Percentiles rank a stretch among this genome's conserved stretches.
Conservation (phyloP, 805 yeast species). For the Candida endomychidarum region DNA sequence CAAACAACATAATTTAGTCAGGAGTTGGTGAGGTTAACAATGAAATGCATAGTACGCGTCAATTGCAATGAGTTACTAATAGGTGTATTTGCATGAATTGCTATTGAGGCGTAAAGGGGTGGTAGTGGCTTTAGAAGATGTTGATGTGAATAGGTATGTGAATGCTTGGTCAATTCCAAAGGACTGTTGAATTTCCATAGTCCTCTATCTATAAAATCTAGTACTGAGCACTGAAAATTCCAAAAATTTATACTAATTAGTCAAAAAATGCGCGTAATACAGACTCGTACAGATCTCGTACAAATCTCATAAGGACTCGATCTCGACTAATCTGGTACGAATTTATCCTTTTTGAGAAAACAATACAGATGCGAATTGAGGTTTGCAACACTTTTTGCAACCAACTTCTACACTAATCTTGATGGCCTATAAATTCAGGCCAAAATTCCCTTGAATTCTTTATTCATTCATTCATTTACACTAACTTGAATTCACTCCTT, state of each 20-base stretch:
- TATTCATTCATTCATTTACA: not conserved
- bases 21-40: not conserved
- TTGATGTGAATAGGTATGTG: too few relatives aligned
- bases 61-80: not conserved
- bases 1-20: not conserved
- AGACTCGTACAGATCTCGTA: too few relatives aligned
- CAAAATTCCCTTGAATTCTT: not conserved
- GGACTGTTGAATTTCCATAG: too few relatives aligned
- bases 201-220: too few relatives aligned
- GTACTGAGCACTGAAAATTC: too few relatives aligned
- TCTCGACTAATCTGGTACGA: not conserved
- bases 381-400: slow-evolving; percentile 2
- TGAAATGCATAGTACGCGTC: not conserved
- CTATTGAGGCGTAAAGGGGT: too few relatives aligned
- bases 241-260: too few relatives aligned
- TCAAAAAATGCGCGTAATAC: too few relatives aligned
- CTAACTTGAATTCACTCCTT: slow-evolving; percentile 13
- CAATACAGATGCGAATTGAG: not conserved
- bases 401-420: not conserved
- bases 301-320: too few relatives aligned
- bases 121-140: too few relatives aligned
- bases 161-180: too few relatives aligned
- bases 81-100: too few relatives aligned
- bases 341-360: not conserved
- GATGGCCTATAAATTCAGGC: not conserved